Evolutionary conservation across 2,329 filamentous ascomycete species (phyloP).

Genomic region (Cladorrhinum sp.): DNA sequence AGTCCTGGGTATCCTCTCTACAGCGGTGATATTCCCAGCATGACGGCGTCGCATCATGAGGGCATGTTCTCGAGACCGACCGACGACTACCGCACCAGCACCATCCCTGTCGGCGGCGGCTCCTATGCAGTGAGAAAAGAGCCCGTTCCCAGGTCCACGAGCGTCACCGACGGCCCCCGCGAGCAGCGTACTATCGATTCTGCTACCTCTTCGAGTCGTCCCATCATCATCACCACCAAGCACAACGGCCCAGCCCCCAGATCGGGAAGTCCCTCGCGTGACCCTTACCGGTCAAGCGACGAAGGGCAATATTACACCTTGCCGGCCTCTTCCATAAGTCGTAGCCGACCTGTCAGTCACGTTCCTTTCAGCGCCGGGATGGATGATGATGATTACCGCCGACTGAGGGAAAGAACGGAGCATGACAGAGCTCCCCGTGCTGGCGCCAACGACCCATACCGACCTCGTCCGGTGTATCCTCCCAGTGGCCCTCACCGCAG

Average conservation of each 20-base stretch:
- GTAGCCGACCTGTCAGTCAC: constrained; percentile 44
- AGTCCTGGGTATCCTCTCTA: constrained; percentile 50
- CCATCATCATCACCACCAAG: constrained; percentile 57
- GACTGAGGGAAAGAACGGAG: constrained; percentile 46
- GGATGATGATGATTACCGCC: constrained; percentile 51
- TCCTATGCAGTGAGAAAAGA: constrained; percentile 58
- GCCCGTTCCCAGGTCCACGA: constrained; percentile 44
- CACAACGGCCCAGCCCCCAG: constrained; percentile 38
- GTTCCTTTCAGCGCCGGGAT: constrained; percentile 46
- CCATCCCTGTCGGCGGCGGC: constrained; percentile 46
- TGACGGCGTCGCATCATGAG: constrained; percentile 42
- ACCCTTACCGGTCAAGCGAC: constrained; percentile 52
- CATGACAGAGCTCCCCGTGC: constrained; percentile 41
- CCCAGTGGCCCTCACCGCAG: constrained; percentile 42
- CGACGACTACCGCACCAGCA: constrained; percentile 33
- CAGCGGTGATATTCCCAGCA: constrained; percentile 52
- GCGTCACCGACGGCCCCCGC: constrained; percentile 45
- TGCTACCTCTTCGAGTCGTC: constrained; percentile 42
- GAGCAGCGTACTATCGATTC: constrained; percentile 52
- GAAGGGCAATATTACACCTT: constrained; percentile 51
- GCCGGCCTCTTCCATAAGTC: constrained; percentile 54
- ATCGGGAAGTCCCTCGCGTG: constrained; percentile 48
- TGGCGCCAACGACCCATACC: constrained; percentile 45
- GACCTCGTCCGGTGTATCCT: constrained; percentile 44
- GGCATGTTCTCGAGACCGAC: constrained; percentile 27